phyloP scores from a whole-genome alignment of 345 rosid genomes.

The Draba incana region DNA sequence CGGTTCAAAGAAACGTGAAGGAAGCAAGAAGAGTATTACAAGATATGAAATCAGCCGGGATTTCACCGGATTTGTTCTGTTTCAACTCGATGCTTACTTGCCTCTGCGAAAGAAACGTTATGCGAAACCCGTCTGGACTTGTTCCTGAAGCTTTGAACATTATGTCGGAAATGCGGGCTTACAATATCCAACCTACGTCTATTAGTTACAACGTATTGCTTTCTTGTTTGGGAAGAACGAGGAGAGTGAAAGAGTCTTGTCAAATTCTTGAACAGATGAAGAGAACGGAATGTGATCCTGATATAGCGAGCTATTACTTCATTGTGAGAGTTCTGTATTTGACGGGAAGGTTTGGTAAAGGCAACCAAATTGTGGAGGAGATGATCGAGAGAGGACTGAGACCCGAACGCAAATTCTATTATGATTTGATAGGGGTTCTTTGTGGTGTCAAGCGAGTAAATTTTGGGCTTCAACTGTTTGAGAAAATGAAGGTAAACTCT shows the following conservation, averaged over 20 bases:
- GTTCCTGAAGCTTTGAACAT: slow-evolving; percentile 85
- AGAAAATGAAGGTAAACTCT: slow-evolving; percentile 63
- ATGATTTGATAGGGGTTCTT: slow-evolving; percentile 75
- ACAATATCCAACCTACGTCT: slow-evolving; percentile 57
- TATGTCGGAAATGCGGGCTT: slow-evolving; percentile 83
- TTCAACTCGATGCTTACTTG: slow-evolving; percentile 74
- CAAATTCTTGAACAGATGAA: slow-evolving; percentile 72
- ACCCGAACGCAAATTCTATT: slow-evolving; percentile 68
- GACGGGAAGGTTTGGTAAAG: slow-evolving; percentile 82
- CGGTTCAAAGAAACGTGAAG: slow-evolving; percentile 60
- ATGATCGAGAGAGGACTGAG: slow-evolving; percentile 64
- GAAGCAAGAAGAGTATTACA: slow-evolving; percentile 71
- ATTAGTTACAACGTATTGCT: slow-evolving; percentile 77
- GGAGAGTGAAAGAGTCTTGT: slow-evolving; percentile 80
- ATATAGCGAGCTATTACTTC: slow-evolving; percentile 79
- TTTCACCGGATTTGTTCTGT: slow-evolving; percentile 68
- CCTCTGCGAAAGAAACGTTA: slow-evolving; percentile 65
- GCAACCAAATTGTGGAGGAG: slow-evolving; percentile 71
- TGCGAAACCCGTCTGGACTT: slow-evolving; percentile 75
- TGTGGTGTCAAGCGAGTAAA: slow-evolving; percentile 77
- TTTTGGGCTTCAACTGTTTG: slow-evolving; percentile 69
- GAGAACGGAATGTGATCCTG: slow-evolving; percentile 57
- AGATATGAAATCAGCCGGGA: slow-evolving; percentile 69
- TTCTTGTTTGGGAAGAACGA: slow-evolving; percentile 69
- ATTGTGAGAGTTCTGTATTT: slow-evolving; percentile 74